Evolutionary conservation across 2,329 filamentous ascomycete species (phyloP), one percentile per base, ranked within the genome.

Genomic region (Fusarium sp.): DNA sequence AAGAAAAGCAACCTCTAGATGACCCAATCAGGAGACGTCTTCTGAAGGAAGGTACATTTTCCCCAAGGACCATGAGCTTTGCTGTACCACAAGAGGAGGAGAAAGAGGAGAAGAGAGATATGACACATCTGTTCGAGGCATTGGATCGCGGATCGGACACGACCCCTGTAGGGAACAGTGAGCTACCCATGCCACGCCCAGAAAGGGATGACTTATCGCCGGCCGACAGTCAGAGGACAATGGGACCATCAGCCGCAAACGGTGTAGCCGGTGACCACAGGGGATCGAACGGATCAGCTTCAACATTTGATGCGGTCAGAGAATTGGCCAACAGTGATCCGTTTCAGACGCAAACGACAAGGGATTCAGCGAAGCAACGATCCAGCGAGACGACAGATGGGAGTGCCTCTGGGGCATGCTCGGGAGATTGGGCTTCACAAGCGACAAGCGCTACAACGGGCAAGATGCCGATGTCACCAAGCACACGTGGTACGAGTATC

Each of bases 401-500:
- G 48, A 89, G 89, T 78, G 84, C 83, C 46, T 88, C 88, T 12
- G 85, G 83, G 4, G 86, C 85, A 1, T 84, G 83, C 52, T 84
- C 85, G 1, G 88, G 86, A 15, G 89, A 91, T 73, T 91, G 89
- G 88, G 86, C 87, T 6, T 90, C 88, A 8, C 89, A 91, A 73
- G 88, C 86, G 9, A 91, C 89, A 19, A 90, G 88, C 73, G 89
- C 88, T 14, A 89, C 89, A 4, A 91, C 89, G 4, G 86, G 88
- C 55, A 90, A 90, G 80, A 87, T 90, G 86, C 88, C 89, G 7
- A 81, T 91, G 39, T 91, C 89, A 29, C 90, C 90, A 5, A 91
- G 89, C 77, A 91, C 90, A 6, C 86, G 90, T 76, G 90, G 89
- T 42, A 91, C 90, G 23, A 91, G 89, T 79, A 89, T 91, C 70